phyloP scores from a whole-genome alignment of 768 basidiomycete genomes.

The Tylopilus balloui region DNA sequence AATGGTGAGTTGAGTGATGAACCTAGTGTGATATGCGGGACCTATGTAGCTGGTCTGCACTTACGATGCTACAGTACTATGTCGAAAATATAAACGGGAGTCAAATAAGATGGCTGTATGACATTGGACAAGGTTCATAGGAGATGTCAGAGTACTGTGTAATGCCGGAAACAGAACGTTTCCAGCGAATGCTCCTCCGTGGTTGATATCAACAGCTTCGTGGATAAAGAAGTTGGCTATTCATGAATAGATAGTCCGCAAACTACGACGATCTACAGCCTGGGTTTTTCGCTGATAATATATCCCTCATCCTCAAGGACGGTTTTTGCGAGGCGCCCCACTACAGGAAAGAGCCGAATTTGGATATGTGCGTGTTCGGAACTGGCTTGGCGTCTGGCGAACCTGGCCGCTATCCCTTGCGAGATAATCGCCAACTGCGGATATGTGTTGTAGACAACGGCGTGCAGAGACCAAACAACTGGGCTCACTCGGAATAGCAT shows the following conservation, averaged over 20 bases:
- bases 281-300: constrained; percentile 22
- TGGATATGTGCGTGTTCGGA: constrained; percentile 66
- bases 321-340: constrained; percentile 59
- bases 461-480: neutral
- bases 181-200: constrained; percentile 13
- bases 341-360: constrained; percentile 45
- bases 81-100: constrained; percentile 10
- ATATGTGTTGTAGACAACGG: constrained; percentile 1
- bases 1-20: too few relatives aligned
- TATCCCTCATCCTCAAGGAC: constrained; percentile 54
- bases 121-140: constrained; percentile 20
- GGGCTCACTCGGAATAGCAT: constrained; percentile 70
- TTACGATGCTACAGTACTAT: constrained; percentile 16
- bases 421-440: constrained; percentile 69
- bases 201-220: constrained; percentile 11
- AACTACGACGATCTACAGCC: constrained; percentile 16
- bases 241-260: neutral
- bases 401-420: constrained; percentile 88
- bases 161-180: constrained; percentile 19
- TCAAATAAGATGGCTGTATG: constrained; percentile 19
- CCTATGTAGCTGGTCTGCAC: too few relatives aligned
- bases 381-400: constrained; percentile 82
- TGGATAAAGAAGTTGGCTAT: constrained; percentile 18
- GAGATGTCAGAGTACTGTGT: too few relatives aligned
- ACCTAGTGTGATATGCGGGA: too few relatives aligned